phyloP scores from a whole-genome alignment of 768 basidiomycete species.

The Rhodotorula graminis region DNA sequence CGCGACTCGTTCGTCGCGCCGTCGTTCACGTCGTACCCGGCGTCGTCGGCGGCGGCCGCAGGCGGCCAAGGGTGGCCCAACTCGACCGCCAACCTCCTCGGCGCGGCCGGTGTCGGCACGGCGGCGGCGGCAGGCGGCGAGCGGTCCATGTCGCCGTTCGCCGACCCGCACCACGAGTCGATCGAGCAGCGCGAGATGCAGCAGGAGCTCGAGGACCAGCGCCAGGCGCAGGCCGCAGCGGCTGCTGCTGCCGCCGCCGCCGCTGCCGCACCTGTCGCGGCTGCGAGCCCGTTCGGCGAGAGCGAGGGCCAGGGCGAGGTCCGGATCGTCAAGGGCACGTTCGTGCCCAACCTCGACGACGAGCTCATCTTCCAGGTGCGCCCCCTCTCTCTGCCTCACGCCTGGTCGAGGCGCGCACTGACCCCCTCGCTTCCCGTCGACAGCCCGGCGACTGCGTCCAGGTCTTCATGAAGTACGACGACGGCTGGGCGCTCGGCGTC shows the following conservation, averaged over 20 bases:
- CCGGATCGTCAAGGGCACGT: constrained; percentile 38
- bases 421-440: neutral
- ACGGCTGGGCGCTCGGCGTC: constrained; percentile 41
- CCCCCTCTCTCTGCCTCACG: neutral
- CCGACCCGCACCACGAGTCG: constrained; percentile 11
- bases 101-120: neutral
- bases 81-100: constrained; percentile 26
- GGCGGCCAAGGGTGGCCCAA: neutral
- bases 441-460: constrained; percentile 41
- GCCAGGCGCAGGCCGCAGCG: neutral
- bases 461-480: constrained; percentile 43
- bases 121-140: neutral
- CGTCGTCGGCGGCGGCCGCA: constrained; percentile 14
- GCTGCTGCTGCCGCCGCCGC: neutral
- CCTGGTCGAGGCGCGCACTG: neutral
- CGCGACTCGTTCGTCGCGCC: neutral
- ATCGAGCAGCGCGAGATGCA: constrained; percentile 33
- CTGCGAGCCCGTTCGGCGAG: constrained; percentile 39
- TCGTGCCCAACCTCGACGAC: constrained; percentile 41
- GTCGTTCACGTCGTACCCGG: neutral
- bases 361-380: constrained; percentile 40
- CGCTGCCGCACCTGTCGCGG: neutral
- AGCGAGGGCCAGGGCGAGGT: constrained; percentile 39
- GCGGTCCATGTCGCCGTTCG: constrained; percentile 8
- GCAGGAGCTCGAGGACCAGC: constrained; percentile 29